Evolutionary conservation across 345 rosid genomes (phyloP).

Genomic region (Salix purpurea): DNA sequence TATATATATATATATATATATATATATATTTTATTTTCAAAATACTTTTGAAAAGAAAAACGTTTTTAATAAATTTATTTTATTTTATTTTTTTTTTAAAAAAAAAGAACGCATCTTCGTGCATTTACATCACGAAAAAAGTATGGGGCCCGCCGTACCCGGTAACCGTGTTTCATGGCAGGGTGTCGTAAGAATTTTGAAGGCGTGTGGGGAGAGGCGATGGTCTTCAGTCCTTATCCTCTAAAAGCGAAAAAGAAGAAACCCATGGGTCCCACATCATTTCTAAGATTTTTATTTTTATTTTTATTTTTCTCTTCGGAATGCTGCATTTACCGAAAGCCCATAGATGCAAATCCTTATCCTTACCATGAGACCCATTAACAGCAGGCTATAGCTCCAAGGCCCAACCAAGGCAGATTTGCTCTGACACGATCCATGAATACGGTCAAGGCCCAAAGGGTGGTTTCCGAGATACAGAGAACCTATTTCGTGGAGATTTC

Average conservation of each 20-base stretch:
- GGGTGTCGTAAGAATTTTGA: conserved; percentile 4
- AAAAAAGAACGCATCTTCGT: background rate
- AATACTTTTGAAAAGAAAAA: no score
- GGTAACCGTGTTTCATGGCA: conserved; percentile 15
- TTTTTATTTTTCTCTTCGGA: background rate
- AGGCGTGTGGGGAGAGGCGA: conserved; percentile 6
- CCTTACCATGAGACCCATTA: background rate
- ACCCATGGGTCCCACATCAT: conserved; percentile 7
- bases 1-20: no score
- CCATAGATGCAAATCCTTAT: no score
- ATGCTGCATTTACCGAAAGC: background rate
- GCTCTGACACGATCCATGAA: background rate
- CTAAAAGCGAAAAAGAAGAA: conserved; percentile 9
- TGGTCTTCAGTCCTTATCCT: conserved; percentile 25
- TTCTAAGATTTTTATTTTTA: background rate
- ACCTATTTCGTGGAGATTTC: no score
- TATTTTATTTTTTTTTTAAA: no score
- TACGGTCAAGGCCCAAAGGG: no score
- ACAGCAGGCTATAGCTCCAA: background rate
- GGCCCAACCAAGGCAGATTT: background rate
- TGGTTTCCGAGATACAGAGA: no score
- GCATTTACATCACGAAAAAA: background rate
- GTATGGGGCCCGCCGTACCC: conserved; percentile 29
- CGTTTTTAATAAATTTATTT: no score
- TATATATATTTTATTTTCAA: no score